Evolutionary conservation across 192 early-diverging fungal species (phyloP).

Genomic region (Podila verticillata): DNA sequence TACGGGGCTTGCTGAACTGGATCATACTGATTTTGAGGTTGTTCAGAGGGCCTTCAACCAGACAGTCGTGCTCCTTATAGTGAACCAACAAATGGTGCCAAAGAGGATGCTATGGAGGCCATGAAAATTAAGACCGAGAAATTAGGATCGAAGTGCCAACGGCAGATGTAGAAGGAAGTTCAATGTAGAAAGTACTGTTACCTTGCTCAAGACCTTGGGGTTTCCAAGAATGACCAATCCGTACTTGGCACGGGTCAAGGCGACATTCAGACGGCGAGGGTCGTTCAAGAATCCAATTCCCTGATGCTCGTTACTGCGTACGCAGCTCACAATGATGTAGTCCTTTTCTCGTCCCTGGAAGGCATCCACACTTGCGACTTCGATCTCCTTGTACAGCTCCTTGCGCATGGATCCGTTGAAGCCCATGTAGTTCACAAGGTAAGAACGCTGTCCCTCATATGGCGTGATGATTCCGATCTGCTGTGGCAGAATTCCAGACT

Average conservation of each 20-base stretch:
- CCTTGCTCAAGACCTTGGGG: slow-evolving; percentile 90
- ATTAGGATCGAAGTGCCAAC: neutral
- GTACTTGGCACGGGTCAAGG: slow-evolving; percentile 91
- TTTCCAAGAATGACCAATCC: slow-evolving; percentile 95
- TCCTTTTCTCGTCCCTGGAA: slow-evolving; percentile 99
- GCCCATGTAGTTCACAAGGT: slow-evolving; percentile 96
- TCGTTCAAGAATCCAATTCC: slow-evolving; percentile 95
- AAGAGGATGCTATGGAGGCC: slow-evolving; percentile 73
- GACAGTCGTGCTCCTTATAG: slow-evolving; percentile 88
- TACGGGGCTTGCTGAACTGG: slow-evolving; percentile 83
- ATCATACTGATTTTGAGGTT: slow-evolving; percentile 90
- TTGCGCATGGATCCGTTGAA: slow-evolving; percentile 89
- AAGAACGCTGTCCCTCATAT: slow-evolving; percentile 98
- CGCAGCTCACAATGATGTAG: slow-evolving; percentile 98
- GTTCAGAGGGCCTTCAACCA: slow-evolving; percentile 93
- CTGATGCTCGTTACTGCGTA: slow-evolving; percentile 97
- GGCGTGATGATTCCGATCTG: slow-evolving; percentile 99
- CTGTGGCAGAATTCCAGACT: slow-evolving; percentile 82
- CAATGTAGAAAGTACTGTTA: slow-evolving; percentile 4
- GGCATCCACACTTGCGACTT: slow-evolving; percentile 98
- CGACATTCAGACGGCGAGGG: slow-evolving; percentile 91
- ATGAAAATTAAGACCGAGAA: neutral
- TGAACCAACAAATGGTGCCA: slow-evolving; percentile 97
- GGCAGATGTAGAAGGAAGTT: neutral
- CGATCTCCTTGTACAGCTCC: slow-evolving; percentile 98